A percentile compares a stretch with the other conserved stretches of the same genome.
Conservation (phyloP, 2,329 filamentous ascomycete species). For the Phyllosticta paracitricarpa region DNA sequence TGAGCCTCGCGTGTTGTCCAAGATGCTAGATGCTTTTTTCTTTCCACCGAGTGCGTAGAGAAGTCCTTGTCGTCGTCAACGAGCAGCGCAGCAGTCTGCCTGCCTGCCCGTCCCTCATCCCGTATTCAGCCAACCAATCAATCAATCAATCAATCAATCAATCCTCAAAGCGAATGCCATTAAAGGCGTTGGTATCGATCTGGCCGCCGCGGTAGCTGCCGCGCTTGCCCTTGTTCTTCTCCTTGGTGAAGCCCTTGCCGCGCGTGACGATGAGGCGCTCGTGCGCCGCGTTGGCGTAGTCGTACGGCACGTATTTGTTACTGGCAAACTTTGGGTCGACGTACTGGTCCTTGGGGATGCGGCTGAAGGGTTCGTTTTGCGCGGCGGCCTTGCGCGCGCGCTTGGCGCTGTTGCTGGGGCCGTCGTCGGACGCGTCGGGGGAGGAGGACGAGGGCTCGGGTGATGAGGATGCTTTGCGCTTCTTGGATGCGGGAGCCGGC, state of each 20-base stretch:
- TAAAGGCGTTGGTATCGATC: conserved; percentile 73
- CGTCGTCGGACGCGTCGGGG: conserved; percentile 14
- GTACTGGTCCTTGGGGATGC: conserved; percentile 57
- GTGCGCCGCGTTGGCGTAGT: conserved; percentile 82
- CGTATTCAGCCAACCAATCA: not conserved
- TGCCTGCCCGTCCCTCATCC: no score
- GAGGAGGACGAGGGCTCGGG: conserved; percentile 19
- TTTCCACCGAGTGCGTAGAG: no score
- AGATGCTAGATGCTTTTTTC: no score
- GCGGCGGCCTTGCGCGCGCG: conserved; percentile 36
- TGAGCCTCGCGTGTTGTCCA: no score
- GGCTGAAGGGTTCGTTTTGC: conserved; percentile 61
- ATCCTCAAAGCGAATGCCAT: conserved; percentile 91
- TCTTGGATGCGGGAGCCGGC: conserved; percentile 31
- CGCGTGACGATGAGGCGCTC: conserved; percentile 82
- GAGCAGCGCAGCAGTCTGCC: no score
- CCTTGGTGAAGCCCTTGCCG: conserved; percentile 97
- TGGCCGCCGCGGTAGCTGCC: conserved; percentile 82
- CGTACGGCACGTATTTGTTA: conserved; percentile 74
- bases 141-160: conserved; percentile 28
- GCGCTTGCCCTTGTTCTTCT: conserved; percentile 83
- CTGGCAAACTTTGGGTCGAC: conserved; percentile 62
- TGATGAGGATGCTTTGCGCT: conserved; percentile 26
- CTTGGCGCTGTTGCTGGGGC: conserved; percentile 16
- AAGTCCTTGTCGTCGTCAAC: no score